phyloP scores from a whole-genome alignment of 140 eudicot genomes.

The Artemisia princeps region DNA sequence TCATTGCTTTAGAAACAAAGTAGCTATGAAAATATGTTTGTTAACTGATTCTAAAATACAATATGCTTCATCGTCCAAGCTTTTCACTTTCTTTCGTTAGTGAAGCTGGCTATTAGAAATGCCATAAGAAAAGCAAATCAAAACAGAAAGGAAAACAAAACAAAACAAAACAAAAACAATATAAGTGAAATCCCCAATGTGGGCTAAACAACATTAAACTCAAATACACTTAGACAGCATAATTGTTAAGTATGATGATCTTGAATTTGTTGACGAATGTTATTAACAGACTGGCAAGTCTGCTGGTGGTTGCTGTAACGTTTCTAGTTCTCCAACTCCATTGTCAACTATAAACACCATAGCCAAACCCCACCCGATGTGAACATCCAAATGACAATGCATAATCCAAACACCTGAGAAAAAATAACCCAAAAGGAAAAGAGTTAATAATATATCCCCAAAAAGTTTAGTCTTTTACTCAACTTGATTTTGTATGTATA shows the following conservation, averaged over 20 bases:
- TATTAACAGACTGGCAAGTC: conserved; percentile 71
- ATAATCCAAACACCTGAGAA: conserved; percentile 74
- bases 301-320: conserved; percentile 56
- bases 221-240: conserved; percentile 1
- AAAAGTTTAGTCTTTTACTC: neutral
- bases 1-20: conserved; percentile 28
- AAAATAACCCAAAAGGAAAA: neutral
- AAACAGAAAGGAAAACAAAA: neutral
- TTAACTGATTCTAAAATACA: conserved; percentile 27
- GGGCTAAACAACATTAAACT: conserved; percentile 33
- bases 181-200: conserved; percentile 32
- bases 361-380: conserved; percentile 91
- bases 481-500: conserved; percentile 18
- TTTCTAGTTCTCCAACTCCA: conserved; percentile 55
- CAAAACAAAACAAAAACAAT: conserved; percentile 26
- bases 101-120: conserved; percentile 18
- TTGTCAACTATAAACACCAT: conserved; percentile 70
- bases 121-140: conserved; percentile 5
- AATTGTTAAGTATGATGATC: conserved; percentile 5
- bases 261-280: conserved; percentile 17
- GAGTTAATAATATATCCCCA: neutral
- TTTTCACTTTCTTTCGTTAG: conserved; percentile 18
- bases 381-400: conserved; percentile 99
- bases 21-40: conserved; percentile 13
- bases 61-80: conserved; percentile 22